These are phyloP conservation scores for Symbiodinium pilosum DNA, from an alignment of 73 alveolate species.

Conservation along the genomic window DNA sequence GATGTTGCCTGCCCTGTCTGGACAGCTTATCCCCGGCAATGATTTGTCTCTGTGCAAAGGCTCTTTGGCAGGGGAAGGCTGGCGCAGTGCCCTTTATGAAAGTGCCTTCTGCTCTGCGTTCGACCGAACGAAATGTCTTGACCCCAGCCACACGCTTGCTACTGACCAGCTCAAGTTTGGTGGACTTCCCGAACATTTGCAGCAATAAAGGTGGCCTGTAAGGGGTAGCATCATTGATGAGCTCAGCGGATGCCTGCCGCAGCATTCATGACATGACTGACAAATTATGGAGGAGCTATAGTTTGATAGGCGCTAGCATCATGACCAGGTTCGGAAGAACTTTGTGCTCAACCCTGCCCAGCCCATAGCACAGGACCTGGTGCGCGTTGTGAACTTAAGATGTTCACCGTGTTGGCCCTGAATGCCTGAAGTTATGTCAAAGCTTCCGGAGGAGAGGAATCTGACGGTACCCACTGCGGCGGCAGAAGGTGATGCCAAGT, in stretches of 20 bases:
- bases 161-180: background rate
- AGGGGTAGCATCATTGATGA: background rate
- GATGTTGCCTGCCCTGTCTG: no score
- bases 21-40: no score
- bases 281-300: no score
- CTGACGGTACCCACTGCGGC: slow-evolving; percentile 31
- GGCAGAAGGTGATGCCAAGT: slow-evolving; percentile 67
- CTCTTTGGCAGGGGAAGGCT: slow-evolving; percentile 54
- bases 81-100: slow-evolving; percentile 87
- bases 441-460: background rate
- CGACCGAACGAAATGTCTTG: slow-evolving; percentile 31
- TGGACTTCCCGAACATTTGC: background rate
- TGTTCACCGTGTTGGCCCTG: no score
- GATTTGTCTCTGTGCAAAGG: background rate
- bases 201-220: background rate
- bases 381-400: no score
- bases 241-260: background rate
- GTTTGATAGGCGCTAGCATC: no score
- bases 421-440: no score
- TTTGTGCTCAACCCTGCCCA: slow-evolving; percentile 63
- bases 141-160: background rate
- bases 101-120: slow-evolving; percentile 64
- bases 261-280: no score
- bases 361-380: slow-evolving; percentile 80
- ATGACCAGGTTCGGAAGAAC: slow-evolving; percentile 77